Base-by-base conservation (phyloP, 164 flowering plant species). In the Nymphaea thermarum region DNA sequence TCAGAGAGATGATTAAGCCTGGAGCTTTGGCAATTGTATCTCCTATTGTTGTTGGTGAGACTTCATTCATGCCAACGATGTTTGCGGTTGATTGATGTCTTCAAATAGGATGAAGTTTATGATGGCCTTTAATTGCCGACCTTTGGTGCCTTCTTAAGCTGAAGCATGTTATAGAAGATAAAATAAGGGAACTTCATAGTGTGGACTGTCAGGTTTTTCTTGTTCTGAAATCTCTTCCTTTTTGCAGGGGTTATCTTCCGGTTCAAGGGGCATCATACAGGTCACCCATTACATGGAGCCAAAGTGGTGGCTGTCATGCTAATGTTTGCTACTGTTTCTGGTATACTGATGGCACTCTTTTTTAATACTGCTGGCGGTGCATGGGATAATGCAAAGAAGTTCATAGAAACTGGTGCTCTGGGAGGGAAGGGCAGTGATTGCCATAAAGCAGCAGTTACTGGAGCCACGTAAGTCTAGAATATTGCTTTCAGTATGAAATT, bases 361-460 rank as follows among this genome's bases (percentile, higher is more conserved):
- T 83, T 94, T 51, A 94, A 94, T 74, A 94, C 99, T 61, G 82
- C 99, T 10, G 97, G 99, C 71, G 99, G 99, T 67, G 99, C 98
- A 14, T 91, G 97, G 98, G 98, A 93, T 77, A 93, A 93, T 75
- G 98, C 98, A 43, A 93, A 93, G 85, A 93, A 93, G 79, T 94
- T 77, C 66, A 94, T 94, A 64, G 99, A 94, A 74, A 94, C 96
- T 2, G 99, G 99, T 6, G 96, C 90, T 66, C 85, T 91, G 51
- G 99, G 99, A 66, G 99, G 99, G 77, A 94, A 94, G 78, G 99
- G 99, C 43, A 91, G 99, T 66, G 99, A 91, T 44, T 76, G 84
- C 66, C 99, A 94, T 71, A 91, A 94, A 80, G 99, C 99, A 25
- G 97, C 99, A 57, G 66, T 91, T 66, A 91, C 99, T 4, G 98